Percentiles rank a stretch among this genome's conserved stretches.
These are phyloP conservation scores for Immersiella caudata DNA, from an alignment of 495 filamentous ascomycete species.

Conservation along the genomic window DNA sequence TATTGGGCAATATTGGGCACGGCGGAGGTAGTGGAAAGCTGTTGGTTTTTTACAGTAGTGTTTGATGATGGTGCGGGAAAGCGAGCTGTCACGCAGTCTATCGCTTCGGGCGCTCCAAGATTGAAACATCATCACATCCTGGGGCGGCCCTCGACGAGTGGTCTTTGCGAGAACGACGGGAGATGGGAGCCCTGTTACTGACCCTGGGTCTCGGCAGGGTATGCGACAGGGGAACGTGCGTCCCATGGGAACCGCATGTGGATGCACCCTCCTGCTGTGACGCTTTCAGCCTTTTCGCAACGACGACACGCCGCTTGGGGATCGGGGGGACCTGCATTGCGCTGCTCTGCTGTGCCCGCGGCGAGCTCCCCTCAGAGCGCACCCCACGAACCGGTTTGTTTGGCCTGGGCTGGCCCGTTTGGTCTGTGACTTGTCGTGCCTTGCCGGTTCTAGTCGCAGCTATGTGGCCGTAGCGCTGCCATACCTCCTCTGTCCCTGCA, in stretches of 20 bases:
- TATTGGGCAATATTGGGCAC: conserved; percentile 5
- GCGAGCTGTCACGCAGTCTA: not conserved
- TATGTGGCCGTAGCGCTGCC: conserved; percentile 7
- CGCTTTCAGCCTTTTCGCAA: not conserved
- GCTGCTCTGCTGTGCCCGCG: not conserved
- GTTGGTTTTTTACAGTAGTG: too few relatives aligned
- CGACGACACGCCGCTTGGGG: not conserved
- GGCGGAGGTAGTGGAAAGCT: not conserved
- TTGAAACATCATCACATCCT: conserved; percentile 14
- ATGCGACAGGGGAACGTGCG: conserved; percentile 7
- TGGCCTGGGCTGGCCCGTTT: conserved; percentile 8
- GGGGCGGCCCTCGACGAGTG: conserved; percentile 3
- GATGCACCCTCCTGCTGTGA: not conserved
- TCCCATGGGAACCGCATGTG: not conserved
- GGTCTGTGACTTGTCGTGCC: not conserved
- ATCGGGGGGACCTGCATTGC: not conserved
- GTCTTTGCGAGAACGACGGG: not conserved
- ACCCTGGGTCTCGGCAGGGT: conserved; percentile 20
- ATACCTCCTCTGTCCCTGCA: conserved; percentile 11
- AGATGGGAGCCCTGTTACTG: not conserved
- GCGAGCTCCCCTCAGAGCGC: not conserved
- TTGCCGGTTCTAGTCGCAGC: not conserved
- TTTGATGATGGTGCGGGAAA: not conserved
- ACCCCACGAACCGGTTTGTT: conserved; percentile 10
- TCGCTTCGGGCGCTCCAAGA: not conserved